Percentiles rank a stretch among this genome's conserved stretches.
Evolutionary conservation across 345 rosid genomes (phyloP).

Genomic region (Acer negundo): DNA sequence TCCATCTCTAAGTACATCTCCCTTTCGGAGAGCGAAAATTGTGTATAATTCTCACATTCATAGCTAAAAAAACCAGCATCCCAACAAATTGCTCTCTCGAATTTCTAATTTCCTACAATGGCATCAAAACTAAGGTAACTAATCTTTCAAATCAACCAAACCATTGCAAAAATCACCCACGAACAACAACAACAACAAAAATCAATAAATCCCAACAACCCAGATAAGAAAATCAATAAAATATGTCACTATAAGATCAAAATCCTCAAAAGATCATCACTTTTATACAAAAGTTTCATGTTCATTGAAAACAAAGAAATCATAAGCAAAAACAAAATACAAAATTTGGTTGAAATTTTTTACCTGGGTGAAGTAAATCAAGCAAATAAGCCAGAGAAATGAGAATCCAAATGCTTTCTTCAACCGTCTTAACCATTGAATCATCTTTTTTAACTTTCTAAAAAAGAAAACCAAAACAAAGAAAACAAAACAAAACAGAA

Average conservation of each 20-base stretch:
- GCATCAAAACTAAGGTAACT: neutral
- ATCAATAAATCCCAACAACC: neutral
- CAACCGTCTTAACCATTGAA: constrained; percentile 61
- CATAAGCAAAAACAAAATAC: too few relatives aligned
- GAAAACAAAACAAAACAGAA: neutral
- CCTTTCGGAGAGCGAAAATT: neutral
- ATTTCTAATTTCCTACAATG: neutral
- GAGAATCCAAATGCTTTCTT: constrained; percentile 68
- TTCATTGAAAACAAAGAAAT: neutral
- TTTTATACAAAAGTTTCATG: neutral
- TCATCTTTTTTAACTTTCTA: constrained; percentile 39
- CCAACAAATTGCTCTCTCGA: neutral
- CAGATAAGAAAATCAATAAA: constrained; percentile 8
- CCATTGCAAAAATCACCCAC: neutral
- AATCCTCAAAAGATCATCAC: neutral
- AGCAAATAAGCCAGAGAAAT: constrained; percentile 90
- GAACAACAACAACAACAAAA: neutral
- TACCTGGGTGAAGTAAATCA: constrained; percentile 93
- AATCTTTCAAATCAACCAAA: neutral
- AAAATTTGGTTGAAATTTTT: constrained; percentile 3
- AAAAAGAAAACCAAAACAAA: neutral
- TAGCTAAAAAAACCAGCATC: neutral
- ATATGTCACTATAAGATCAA: neutral
- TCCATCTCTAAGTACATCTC: neutral
- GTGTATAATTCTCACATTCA: neutral